These are phyloP conservation scores for Ustilago xerochloae DNA, from an alignment of 1,284 basidiomycete genomes.

Conservation along the genomic window DNA sequence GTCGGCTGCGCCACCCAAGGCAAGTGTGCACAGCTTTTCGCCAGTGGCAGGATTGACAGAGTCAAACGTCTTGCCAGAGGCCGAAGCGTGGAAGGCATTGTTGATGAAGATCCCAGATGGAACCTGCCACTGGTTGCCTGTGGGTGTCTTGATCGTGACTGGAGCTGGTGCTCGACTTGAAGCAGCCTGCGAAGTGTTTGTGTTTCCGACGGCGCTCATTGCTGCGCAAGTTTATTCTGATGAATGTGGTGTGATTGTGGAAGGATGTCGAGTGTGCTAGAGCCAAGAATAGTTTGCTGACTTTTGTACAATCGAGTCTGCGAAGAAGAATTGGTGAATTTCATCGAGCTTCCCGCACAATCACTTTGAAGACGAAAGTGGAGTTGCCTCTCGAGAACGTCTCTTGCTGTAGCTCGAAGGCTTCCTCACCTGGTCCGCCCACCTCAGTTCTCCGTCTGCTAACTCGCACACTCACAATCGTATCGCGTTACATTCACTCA, in stretches of 20 bases:
- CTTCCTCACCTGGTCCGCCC: not conserved
- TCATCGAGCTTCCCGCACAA: not conserved
- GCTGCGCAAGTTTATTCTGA: not conserved
- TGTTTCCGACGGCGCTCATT: constrained; percentile 7
- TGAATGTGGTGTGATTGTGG: not conserved
- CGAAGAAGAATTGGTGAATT: not conserved
- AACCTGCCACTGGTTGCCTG: constrained; percentile 47
- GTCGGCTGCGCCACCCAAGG: constrained; percentile 50
- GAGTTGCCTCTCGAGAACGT: not conserved
- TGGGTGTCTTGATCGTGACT: constrained; percentile 62
- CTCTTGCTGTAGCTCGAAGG: not conserved
- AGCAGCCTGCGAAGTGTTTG: constrained; percentile 8
- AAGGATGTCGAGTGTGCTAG: not conserved
- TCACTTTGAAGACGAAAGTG: not conserved
- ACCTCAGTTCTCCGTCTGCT: too few relatives aligned
- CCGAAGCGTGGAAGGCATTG: constrained; percentile 48
- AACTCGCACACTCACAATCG: too few relatives aligned
- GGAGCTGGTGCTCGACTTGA: constrained; percentile 15
- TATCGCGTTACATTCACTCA: too few relatives aligned
- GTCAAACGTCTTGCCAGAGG: constrained; percentile 54
- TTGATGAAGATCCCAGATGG: constrained; percentile 59
- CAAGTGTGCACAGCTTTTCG: constrained; percentile 46
- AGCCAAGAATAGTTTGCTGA: not conserved
- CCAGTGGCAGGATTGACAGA: constrained; percentile 57
- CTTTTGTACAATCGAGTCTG: not conserved